Evolutionary conservation across 257 asterid species (phyloP).

Genomic region (Primulina eburnea): DNA sequence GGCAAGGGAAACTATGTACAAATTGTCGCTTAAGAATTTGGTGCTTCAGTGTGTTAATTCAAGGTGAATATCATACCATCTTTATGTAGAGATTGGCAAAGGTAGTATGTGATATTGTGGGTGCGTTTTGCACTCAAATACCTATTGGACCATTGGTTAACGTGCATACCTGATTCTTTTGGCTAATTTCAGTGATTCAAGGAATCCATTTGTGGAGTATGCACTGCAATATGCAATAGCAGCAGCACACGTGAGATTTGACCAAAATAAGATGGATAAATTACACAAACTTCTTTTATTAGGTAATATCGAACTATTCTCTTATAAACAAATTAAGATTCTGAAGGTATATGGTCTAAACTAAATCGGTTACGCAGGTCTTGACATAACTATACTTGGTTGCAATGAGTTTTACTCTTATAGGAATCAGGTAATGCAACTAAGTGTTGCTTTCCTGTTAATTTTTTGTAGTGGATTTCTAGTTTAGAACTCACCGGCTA

Average conservation of each 20-base stretch:
- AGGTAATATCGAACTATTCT: constrained; percentile 49
- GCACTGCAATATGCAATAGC: constrained; percentile 85
- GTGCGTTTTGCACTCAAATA: constrained; percentile 14
- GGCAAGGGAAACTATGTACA: constrained; percentile 81
- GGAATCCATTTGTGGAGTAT: constrained; percentile 90
- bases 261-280: constrained; percentile 52
- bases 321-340: constrained; percentile 11
- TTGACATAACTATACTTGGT: constrained; percentile 84
- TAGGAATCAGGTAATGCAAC: constrained; percentile 71
- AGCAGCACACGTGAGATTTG: constrained; percentile 68
- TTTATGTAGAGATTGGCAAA: background rate
- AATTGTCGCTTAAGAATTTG: constrained; percentile 64
- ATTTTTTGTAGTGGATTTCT: constrained; percentile 13
- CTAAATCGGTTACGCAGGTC: constrained; percentile 66
- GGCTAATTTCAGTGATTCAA: constrained; percentile 62
- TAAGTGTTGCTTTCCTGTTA: constrained; percentile 15
- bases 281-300: constrained; percentile 67
- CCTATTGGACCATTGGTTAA: constrained; percentile 15
- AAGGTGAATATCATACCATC: constrained; percentile 40
- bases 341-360: constrained; percentile 34
- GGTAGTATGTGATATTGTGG: background rate
- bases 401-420: constrained; percentile 94
- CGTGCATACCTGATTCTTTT: constrained; percentile 18
- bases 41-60: constrained; percentile 58
- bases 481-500: background rate